These are phyloP conservation scores for Thalassiosira profunda DNA, from an alignment of 108 stramenopile genomes.

Conservation along the genomic window DNA sequence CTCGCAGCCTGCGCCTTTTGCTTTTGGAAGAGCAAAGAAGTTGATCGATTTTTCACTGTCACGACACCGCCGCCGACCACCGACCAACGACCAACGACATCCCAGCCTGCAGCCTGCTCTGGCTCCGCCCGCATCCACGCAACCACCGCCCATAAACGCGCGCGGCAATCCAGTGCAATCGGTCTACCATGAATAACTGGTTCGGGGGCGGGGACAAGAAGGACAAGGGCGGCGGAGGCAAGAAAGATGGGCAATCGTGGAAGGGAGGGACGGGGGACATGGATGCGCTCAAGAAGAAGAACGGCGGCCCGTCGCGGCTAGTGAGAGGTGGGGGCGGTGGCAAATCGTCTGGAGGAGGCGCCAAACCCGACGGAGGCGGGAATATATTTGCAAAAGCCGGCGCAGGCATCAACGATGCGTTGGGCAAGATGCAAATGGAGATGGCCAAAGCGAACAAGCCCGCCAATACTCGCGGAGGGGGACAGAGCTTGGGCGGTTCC, in stretches of 20 bases:
- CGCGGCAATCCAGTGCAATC: no score
- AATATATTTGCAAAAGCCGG: slow-evolving; percentile 54
- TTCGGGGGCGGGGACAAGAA: slow-evolving; percentile 34
- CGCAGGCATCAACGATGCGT: slow-evolving; percentile 31
- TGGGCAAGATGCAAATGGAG: slow-evolving; percentile 38
- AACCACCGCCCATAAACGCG: no score
- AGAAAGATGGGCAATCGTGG: slow-evolving; percentile 24
- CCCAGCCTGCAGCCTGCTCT: no score
- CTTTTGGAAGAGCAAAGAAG: no score
- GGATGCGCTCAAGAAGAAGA: slow-evolving; percentile 27
- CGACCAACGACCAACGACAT: no score
- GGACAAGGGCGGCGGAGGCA: slow-evolving; percentile 30
- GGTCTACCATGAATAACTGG: no score
- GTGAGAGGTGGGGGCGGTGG: slow-evolving; percentile 15
- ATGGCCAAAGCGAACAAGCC: slow-evolving; percentile 21
- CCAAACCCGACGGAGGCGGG: not conserved
- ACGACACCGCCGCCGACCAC: no score
- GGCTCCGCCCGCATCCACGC: no score
- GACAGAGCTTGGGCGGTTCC: slow-evolving; percentile 67
- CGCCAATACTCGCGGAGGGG: slow-evolving; percentile 48
- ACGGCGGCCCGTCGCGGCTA: not conserved
- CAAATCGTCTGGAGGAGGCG: slow-evolving; percentile 7
- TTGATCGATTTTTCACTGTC: no score
- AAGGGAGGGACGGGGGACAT: slow-evolving; percentile 31
- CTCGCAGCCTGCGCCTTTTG: no score